Evolutionary conservation across 495 filamentous ascomycete species (phyloP).

Genomic region (Hypoxylon lienhwacheense): DNA sequence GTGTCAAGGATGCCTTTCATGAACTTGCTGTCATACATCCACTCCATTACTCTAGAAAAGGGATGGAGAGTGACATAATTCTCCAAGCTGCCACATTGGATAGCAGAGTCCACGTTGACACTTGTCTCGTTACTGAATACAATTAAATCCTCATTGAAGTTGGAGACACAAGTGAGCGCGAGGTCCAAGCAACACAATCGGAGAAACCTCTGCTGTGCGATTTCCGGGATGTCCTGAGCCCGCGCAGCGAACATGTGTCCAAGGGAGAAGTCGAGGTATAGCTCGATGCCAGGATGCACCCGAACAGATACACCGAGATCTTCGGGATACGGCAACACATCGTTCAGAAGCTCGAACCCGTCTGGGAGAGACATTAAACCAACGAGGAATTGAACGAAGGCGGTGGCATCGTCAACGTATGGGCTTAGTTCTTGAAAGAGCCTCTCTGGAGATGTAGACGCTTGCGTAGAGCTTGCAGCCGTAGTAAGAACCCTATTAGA

Average conservation of each 20-base stretch:
- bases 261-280: constrained; percentile 86
- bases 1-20: constrained; percentile 74
- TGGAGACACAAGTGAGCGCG: constrained; percentile 68
- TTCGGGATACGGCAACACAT: constrained; percentile 84
- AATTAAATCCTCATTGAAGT: constrained; percentile 91
- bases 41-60: constrained; percentile 91
- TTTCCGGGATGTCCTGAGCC: constrained; percentile 60
- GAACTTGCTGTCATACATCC: constrained; percentile 93
- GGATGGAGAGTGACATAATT: constrained; percentile 85
- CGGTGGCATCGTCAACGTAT: constrained; percentile 77
- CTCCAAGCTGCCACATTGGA: constrained; percentile 68
- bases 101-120: constrained; percentile 69
- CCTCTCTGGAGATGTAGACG: constrained; percentile 54
- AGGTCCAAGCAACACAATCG: constrained; percentile 80
- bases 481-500: constrained; percentile 22
- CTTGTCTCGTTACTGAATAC: constrained; percentile 75
- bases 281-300: constrained; percentile 78
- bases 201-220: constrained; percentile 66
- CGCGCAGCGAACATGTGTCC: constrained; percentile 69
- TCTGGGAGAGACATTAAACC: constrained; percentile 65
- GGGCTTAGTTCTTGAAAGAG: constrained; percentile 62
- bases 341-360: constrained; percentile 61
- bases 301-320: constrained; percentile 76
- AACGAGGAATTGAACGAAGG: constrained; percentile 74
- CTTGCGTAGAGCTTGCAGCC: constrained; percentile 21